Evolutionary conservation across 441 rosid species (phyloP).

Genomic region (Jatropha podagrica): DNA sequence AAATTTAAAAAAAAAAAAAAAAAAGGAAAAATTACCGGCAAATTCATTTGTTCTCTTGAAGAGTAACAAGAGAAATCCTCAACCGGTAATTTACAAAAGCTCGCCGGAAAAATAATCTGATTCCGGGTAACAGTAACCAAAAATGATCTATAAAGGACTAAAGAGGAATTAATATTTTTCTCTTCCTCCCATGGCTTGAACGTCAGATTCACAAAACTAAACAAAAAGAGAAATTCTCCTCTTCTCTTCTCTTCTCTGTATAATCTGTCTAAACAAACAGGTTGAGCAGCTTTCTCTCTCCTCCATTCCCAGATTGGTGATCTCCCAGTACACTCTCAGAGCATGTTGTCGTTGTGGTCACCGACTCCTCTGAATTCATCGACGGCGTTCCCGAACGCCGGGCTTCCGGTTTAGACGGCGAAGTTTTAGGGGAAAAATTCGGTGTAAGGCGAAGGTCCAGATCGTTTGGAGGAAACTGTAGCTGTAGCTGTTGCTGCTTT

Average conservation of each 20-base stretch:
- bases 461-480: constrained; percentile 29
- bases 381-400: constrained; percentile 63
- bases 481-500: constrained; percentile 19
- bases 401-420: constrained; percentile 30
- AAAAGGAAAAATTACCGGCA: constrained; percentile 31
- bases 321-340: constrained; percentile 52
- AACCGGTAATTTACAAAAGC: constrained; percentile 45
- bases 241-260: not conserved
- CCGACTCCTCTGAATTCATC: constrained; percentile 87
- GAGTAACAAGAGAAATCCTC: constrained; percentile 47
- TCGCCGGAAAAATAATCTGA: constrained; percentile 39
- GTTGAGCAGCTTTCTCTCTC: constrained; percentile 50
- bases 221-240: not conserved
- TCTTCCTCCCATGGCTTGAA: constrained; percentile 6
- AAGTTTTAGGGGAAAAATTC: constrained; percentile 17
- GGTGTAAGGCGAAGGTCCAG: constrained; percentile 58
- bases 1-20: no score
- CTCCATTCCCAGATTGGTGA: constrained; percentile 33
- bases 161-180: constrained; percentile 2
- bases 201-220: constrained; percentile 23
- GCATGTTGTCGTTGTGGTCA: constrained; percentile 68
- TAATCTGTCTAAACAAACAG: constrained; percentile 46
- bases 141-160: constrained; percentile 6
- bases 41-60: constrained; percentile 52
- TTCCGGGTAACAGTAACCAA: constrained; percentile 28